A percentile compares a stretch with the other conserved stretches of the same genome.
phyloP scores from a whole-genome alignment of 306 rosid genomes.

The Begonia fuchsioides region DNA sequence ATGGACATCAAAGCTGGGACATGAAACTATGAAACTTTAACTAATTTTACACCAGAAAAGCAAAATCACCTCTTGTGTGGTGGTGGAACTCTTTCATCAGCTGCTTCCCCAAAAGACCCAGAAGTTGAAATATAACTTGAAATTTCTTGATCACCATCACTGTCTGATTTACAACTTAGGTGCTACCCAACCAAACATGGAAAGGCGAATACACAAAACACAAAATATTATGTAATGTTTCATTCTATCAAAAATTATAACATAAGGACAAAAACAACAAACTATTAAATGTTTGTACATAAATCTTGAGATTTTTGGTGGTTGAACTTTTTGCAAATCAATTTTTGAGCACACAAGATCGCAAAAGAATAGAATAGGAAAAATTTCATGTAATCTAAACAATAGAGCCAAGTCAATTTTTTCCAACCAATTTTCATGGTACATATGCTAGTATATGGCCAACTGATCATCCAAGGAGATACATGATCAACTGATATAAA shows the following conservation, averaged over 20 bases:
- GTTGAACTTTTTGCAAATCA: too few species aligned
- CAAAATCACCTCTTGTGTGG: conserved; percentile 26
- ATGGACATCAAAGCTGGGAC: conserved; percentile 6
- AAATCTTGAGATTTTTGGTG: too few species aligned
- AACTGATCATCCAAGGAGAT: too few species aligned
- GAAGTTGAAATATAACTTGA: conserved; percentile 17
- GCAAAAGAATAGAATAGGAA: too few species aligned
- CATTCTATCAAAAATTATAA: neutral
- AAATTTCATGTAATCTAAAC: too few species aligned
- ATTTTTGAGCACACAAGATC: too few species aligned
- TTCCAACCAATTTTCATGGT: too few species aligned
- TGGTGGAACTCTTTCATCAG: conserved; percentile 18
- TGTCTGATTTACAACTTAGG: conserved; percentile 19
- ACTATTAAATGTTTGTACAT: neutral
- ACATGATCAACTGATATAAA: too few species aligned
- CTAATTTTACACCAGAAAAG: neutral
- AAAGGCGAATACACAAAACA: neutral
- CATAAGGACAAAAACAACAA: neutral
- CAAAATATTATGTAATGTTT: neutral
- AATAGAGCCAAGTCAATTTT: too few species aligned
- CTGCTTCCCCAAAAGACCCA: conserved; percentile 17
- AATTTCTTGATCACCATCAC: conserved; percentile 19
- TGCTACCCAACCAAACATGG: conserved; percentile 16
- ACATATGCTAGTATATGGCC: too few species aligned
- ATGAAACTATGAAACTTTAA: too few species aligned